A percentile compares a stretch with the other conserved stretches of the same genome.
Conservation (phyloP, 176 grass and related monocot species). For the Bothriochloa decipiens region DNA sequence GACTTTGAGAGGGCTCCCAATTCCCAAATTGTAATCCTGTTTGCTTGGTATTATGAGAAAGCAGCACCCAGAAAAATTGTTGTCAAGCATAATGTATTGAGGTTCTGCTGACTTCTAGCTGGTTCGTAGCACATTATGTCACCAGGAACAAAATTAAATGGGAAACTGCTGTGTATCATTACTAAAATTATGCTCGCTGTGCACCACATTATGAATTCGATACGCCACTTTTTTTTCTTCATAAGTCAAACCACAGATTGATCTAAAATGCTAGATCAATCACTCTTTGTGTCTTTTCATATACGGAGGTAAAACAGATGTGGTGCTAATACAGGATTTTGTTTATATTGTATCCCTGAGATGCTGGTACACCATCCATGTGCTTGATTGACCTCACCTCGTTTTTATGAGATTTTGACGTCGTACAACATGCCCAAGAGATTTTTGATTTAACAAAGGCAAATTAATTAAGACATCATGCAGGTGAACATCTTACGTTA, state of each 20-base stretch:
- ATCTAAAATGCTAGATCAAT: not conserved
- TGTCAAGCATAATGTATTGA: slow-evolving; percentile 18
- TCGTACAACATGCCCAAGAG: slow-evolving; percentile 3
- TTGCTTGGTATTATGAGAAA: not conserved
- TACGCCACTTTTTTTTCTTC: not conserved
- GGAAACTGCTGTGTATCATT: not conserved
- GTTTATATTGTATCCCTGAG: slow-evolving; percentile 10
- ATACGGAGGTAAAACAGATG: not conserved
- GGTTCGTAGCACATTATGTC: not conserved
- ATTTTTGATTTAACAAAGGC: not conserved
- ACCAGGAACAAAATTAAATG: not conserved
- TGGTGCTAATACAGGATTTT: not conserved
- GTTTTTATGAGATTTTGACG: not conserved
- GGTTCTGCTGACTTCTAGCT: not conserved
- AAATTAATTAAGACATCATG: not conserved
- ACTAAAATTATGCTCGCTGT: not conserved
- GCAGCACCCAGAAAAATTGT: not conserved
- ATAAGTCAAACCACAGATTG: not conserved
- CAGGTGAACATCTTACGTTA: not conserved
- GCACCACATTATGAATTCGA: not conserved
- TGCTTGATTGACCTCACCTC: not conserved
- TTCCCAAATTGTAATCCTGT: not conserved
- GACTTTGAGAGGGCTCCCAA: not conserved
- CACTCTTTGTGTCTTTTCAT: not conserved
- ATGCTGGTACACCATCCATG: not conserved